Evolutionary conservation across 768 basidiomycete genomes (phyloP).

Genomic region (Cytidiella melzeri): DNA sequence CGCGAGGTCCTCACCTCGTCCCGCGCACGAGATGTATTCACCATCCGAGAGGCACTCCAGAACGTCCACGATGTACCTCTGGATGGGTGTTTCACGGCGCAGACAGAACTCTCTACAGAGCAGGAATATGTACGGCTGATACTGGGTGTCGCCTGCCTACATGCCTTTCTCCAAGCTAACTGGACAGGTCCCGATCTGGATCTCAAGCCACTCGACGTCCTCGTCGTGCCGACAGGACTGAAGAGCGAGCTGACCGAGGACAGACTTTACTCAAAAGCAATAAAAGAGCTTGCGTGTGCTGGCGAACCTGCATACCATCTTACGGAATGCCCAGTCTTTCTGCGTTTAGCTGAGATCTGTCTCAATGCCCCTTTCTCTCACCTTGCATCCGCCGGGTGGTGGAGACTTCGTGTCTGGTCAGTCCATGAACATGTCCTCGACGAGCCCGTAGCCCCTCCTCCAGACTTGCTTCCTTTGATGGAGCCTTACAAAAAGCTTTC

Average conservation of each 20-base stretch:
- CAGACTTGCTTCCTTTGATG: slow-evolving; percentile 35
- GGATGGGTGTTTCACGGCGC: slow-evolving; percentile 25
- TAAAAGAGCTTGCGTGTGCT: slow-evolving; percentile 70
- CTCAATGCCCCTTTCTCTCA: slow-evolving; percentile 46
- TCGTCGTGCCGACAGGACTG: slow-evolving; percentile 28
- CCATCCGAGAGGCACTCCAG: slow-evolving; percentile 18
- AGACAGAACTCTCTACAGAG: slow-evolving; percentile 31
- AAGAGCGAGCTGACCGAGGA: slow-evolving; percentile 32
- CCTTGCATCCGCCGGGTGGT: slow-evolving; percentile 59
- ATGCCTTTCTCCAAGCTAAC: slow-evolving; percentile 88
- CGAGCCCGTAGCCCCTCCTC: slow-evolving; percentile 63
- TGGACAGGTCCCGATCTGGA: slow-evolving; percentile 93
- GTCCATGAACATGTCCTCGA: slow-evolving; percentile 81
- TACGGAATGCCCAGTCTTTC: slow-evolving; percentile 55
- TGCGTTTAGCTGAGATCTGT: slow-evolving; percentile 71
- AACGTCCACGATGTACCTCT: slow-evolving; percentile 35
- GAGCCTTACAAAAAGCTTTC: slow-evolving; percentile 35
- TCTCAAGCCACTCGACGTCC: slow-evolving; percentile 38
- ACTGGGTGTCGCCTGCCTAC: slow-evolving; percentile 73
- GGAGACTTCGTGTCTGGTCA: slow-evolving; percentile 69
- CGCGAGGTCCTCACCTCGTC: slow-evolving; percentile 37
- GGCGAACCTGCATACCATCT: slow-evolving; percentile 98
- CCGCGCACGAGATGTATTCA: slow-evolving; percentile 31
- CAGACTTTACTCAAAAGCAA: slow-evolving; percentile 54
- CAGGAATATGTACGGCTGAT: slow-evolving; percentile 54